These are phyloP conservation scores for Pseudopithomyces chartarum DNA, from an alignment of 2,329 filamentous ascomycete species.

Conservation along the genomic window DNA sequence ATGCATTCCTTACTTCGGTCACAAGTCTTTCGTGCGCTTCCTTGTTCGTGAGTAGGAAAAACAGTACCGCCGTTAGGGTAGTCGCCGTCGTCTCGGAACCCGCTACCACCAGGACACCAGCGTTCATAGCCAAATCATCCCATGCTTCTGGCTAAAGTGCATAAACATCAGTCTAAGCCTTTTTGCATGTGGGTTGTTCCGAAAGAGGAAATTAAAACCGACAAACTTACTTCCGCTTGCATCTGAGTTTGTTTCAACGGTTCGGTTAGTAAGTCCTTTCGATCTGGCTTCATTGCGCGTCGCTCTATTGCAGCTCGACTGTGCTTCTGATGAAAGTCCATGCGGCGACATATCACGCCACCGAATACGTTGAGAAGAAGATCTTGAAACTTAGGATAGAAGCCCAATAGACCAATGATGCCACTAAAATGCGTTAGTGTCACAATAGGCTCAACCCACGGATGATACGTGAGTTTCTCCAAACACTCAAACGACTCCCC, in stretches of 20 bases:
- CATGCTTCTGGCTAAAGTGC: neutral
- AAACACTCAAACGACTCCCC: neutral
- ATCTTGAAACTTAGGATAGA: neutral
- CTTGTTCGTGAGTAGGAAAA: neutral
- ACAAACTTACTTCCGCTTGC: neutral
- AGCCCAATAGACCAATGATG: neutral
- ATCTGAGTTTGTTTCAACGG: neutral
- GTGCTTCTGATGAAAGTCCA: neutral
- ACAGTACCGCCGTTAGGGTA: neutral
- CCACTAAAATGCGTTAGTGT: neutral
- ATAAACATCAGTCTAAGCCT: neutral
- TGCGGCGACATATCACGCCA: neutral
- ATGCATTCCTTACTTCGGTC: neutral
- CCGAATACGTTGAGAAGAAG: neutral
- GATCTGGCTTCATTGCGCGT: neutral
- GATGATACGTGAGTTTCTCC: neutral
- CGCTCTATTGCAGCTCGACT: neutral
- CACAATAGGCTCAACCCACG: neutral
- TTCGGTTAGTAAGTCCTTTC: neutral
- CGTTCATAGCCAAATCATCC: neutral
- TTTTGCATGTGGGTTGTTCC: neutral
- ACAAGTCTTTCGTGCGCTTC: neutral
- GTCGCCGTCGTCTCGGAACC: neutral
- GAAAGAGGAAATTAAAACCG: neutral
- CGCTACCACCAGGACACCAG: neutral